Conservation (phyloP, 225 moss, liverwort and hornwort genomes). For the Ulota crispa region DNA sequence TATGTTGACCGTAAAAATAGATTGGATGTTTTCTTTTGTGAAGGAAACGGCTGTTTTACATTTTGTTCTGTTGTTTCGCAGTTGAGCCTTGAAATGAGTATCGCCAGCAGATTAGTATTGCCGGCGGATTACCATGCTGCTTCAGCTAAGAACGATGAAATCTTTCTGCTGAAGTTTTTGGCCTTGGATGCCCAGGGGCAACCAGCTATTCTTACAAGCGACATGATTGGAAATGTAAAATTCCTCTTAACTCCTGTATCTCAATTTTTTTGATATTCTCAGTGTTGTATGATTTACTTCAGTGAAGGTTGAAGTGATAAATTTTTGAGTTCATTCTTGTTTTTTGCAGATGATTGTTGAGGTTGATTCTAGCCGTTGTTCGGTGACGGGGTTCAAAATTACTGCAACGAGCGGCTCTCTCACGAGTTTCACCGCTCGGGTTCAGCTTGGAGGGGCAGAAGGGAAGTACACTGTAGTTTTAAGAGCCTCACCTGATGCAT, state of each 20-base stretch:
- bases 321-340: not conserved
- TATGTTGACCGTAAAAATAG: not conserved
- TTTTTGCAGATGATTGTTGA: slow-evolving; percentile 25
- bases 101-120: slow-evolving; percentile 37
- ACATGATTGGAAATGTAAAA: slow-evolving; percentile 30
- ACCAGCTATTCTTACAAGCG: slow-evolving; percentile 25
- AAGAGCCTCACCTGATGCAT: slow-evolving; percentile 3
- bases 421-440: slow-evolving; percentile 21
- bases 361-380: slow-evolving; percentile 7
- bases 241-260: not conserved
- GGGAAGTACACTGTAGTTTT: slow-evolving; percentile 25
- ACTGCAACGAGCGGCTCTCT: not conserved
- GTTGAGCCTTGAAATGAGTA: slow-evolving; percentile 50
- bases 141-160: slow-evolving; percentile 33
- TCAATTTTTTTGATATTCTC: not conserved
- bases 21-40: not conserved
- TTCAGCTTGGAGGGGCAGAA: slow-evolving; percentile 16
- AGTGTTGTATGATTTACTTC: not conserved
- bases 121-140: slow-evolving; percentile 27
- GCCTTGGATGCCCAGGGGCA: slow-evolving; percentile 45
- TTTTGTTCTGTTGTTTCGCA: slow-evolving; percentile 30
- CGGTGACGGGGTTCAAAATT: slow-evolving; percentile 13
- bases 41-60: not conserved
- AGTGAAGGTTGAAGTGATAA: not conserved
- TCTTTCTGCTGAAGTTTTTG: slow-evolving; percentile 43